Conservation (phyloP, 441 rosid species). For the Gossypium lobatum region DNA sequence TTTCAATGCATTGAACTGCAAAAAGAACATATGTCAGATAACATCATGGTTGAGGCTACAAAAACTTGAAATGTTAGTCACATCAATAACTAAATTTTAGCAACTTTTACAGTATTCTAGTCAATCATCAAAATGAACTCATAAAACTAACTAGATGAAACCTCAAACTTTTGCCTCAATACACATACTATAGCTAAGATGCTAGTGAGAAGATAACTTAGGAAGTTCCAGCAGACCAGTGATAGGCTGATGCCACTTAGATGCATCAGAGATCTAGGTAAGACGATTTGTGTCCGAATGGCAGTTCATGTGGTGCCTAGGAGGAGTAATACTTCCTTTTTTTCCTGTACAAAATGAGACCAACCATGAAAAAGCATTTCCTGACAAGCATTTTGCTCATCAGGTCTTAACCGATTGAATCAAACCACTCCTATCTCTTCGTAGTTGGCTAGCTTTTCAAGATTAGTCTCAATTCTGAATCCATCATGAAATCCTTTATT, state of each 20-base stretch:
- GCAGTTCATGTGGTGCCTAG: neutral
- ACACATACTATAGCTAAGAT: neutral
- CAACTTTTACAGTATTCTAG: neutral
- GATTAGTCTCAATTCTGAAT: neutral
- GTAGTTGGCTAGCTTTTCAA: neutral
- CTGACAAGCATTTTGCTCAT: neutral
- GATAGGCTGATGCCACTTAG: neutral
- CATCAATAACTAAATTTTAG: neutral
- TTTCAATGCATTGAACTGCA: slow-evolving; percentile 77
- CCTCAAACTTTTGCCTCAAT: neutral
- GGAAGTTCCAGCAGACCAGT: neutral
- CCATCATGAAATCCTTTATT: slow-evolving; percentile 1
- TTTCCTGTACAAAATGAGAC: neutral
- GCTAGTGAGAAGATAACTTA: slow-evolving; percentile 5
- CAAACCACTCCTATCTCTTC: slow-evolving; percentile 2
- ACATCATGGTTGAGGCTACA: neutral
- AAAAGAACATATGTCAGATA: neutral
- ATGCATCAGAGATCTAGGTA: neutral
- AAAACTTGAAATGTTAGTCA: neutral
- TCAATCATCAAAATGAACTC: neutral
- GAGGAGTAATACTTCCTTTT: slow-evolving; percentile 3
- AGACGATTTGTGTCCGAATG: neutral
- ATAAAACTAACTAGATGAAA: neutral
- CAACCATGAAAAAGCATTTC: neutral
- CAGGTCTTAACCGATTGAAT: neutral